Evolutionary conservation across 192 early-diverging fungal species (phyloP), one percentile per base, ranked within the genome.

Genomic region (Coemansia sp.): DNA sequence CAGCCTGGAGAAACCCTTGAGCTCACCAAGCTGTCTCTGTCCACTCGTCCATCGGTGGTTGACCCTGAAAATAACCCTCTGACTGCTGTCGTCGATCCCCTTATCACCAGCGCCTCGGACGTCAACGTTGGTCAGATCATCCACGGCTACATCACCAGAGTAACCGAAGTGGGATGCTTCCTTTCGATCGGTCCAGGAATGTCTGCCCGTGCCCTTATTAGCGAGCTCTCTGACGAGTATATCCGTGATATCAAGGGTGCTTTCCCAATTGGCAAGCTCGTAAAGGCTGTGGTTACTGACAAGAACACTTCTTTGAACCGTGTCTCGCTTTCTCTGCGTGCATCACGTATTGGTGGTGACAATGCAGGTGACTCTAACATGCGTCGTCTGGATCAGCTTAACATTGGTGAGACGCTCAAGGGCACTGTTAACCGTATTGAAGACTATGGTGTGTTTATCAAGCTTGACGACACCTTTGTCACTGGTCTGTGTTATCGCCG

Each of bases 401-500:
- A 59, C 14, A 71, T 81, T 25, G 90, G 90, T 11, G 77, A 89
- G 71, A 87, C 87, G 40, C 78, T 93, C 41, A 85, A 84, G 55
- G 92, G 91, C 11, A 83, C 83, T 5, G 77, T 94, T 50, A 85
- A 79, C 37, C 71, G 75, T 17, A 82, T 93, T 49, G 80, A 85
- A 50, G 71, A 77, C 18, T 88, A 84, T 65, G 92, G 91, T 25
- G 81, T 93, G 18, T 88, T 94, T 57, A 85, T 95, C 51, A 82
- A 85, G 61, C 77, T 93, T 10, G 81, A 92, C 30, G 80, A 90
- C 53, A 81, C 78, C 55, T 69, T 74, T 46, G 59, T 94, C 19
- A 85, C 79, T 36, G 93, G 93, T 46, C 78, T 95, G 26, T 95
- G 93, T 62, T 91, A 94, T 59, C 81, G 77, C 19, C 83, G 85